phyloP scores from a whole-genome alignment of 2,329 filamentous ascomycete genomes.

The Clonostachys byssicola region DNA sequence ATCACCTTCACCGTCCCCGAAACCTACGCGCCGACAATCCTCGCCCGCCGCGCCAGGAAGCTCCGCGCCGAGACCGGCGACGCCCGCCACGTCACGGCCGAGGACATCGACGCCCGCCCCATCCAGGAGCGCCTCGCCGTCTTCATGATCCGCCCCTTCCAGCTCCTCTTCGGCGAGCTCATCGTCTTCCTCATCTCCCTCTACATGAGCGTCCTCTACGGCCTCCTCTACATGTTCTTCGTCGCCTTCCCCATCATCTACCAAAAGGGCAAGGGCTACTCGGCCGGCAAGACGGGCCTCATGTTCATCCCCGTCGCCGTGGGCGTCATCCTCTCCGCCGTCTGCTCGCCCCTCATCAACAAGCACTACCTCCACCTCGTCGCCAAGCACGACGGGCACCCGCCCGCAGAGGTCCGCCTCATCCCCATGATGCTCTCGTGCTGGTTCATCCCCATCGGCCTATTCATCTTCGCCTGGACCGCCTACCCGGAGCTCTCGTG shows the following conservation, averaged over 20 bases:
- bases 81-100: constrained; percentile 68
- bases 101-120: constrained; percentile 71
- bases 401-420: constrained; percentile 72
- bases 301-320: constrained; percentile 85
- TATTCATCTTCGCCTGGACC: constrained; percentile 57
- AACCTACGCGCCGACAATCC: constrained; percentile 79
- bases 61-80: constrained; percentile 67
- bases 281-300: constrained; percentile 67
- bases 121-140: constrained; percentile 64
- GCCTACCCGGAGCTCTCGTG: constrained; percentile 64
- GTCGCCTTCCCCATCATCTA: constrained; percentile 69
- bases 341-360: constrained; percentile 70
- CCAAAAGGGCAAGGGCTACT: constrained; percentile 75
- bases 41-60: constrained; percentile 66
- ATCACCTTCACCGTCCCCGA: constrained; percentile 89
- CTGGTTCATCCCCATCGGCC: constrained; percentile 62
- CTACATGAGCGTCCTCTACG: constrained; percentile 83
- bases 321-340: constrained; percentile 65
- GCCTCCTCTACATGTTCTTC: constrained; percentile 74
- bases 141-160: constrained; percentile 79
- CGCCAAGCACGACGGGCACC: constrained; percentile 61
- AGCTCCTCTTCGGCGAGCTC: constrained; percentile 77
- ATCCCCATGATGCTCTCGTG: constrained; percentile 80
- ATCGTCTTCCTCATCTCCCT: constrained; percentile 81
- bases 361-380: constrained; percentile 70